Base-by-base conservation (phyloP, 2,329 filamentous ascomycete species). In the Sporothrix brasiliensis region DNA sequence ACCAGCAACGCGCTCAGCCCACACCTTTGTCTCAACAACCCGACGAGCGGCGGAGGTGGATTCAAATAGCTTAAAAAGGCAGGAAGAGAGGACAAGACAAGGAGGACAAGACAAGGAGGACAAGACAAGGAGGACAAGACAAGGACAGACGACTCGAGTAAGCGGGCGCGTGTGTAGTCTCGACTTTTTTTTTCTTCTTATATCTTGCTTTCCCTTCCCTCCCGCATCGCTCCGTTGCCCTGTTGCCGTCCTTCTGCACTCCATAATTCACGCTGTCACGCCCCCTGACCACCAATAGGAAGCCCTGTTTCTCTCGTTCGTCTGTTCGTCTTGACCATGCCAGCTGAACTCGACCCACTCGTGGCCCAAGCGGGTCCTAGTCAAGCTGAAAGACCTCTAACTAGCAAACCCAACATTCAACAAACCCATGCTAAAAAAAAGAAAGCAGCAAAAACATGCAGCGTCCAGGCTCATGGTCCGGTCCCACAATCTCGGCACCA, bases 271-370 rank as follows among this genome's bases (percentile, higher is more conserved):
- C 41, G 39, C 34, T 63, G 41, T 19, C 13, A 4, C 58, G n/a
- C 16, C 5, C 54, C 56, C 9, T 24, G 41, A 16, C 16, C 19
- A 19, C 72, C 72, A 73, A 73, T 73, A 67, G 69, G 68, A 21
- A 27, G 13, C 49, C 13, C 9, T 52, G 30, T 39, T 13, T 47
- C 52, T n/a, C 6, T 39, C 34, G 9, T 21, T 39, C 21, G 56
- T 41, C 44, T 53, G 34, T 34, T 34, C 34, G 34, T 34, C 34
- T 60, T 63, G 72, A 67, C 67, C 60, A 71, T 54, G 69, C 70
- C 70, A 73, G 72, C 72, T 73, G 72, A 73, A 72, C 61, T 60
- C 39, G 56, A 21, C 52, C 34, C 67, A 65, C 70, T 73, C 67
- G 67, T 67, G 49, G 9, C 21, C 39, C 60, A 70, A 70, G 70